Conservation (phyloP, 225 moss, liverwort and hornwort species). For the Takakia lepidozioides region DNA sequence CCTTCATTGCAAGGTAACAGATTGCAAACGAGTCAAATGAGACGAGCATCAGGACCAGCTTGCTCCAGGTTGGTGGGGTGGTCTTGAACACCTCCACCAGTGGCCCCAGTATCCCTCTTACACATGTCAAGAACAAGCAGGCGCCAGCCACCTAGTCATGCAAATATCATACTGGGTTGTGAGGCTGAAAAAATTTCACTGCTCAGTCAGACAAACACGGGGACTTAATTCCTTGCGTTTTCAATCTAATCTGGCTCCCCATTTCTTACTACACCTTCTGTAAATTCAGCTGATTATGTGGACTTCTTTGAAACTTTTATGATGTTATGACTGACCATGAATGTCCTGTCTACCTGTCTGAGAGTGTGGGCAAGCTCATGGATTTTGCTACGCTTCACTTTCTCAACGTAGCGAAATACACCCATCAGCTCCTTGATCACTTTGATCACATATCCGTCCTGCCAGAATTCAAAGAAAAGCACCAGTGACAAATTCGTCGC, state of each 20-base stretch:
- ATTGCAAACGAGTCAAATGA: constrained; percentile 76
- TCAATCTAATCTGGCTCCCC: too few species aligned
- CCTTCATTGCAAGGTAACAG: constrained; percentile 72
- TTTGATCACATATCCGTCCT: constrained; percentile 59
- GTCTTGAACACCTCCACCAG: constrained; percentile 82
- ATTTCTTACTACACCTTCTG: background rate
- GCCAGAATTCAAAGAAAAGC: too few species aligned
- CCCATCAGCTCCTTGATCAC: constrained; percentile 98
- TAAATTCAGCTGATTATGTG: too few species aligned
- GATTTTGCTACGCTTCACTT: constrained; percentile 80
- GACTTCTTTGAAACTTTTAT: too few species aligned
- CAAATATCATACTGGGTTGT: too few species aligned
- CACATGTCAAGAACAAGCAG: constrained; percentile 43
- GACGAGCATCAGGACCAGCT: constrained; percentile 71
- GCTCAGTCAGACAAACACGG: too few species aligned
- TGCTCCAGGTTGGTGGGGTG: constrained; percentile 68
- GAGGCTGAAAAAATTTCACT: too few species aligned
- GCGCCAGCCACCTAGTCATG: constrained; percentile 43
- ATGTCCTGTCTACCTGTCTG: constrained; percentile 29
- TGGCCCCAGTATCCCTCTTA: constrained; percentile 67
- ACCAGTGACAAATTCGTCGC: too few species aligned
- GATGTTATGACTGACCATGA: too few species aligned
- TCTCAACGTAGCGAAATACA: constrained; percentile 81
- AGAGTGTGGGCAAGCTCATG: constrained; percentile 70
- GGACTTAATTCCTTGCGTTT: too few species aligned